Conservation (phyloP, 2,329 filamentous ascomycete species). For the Microcyclospora pomicola region DNA sequence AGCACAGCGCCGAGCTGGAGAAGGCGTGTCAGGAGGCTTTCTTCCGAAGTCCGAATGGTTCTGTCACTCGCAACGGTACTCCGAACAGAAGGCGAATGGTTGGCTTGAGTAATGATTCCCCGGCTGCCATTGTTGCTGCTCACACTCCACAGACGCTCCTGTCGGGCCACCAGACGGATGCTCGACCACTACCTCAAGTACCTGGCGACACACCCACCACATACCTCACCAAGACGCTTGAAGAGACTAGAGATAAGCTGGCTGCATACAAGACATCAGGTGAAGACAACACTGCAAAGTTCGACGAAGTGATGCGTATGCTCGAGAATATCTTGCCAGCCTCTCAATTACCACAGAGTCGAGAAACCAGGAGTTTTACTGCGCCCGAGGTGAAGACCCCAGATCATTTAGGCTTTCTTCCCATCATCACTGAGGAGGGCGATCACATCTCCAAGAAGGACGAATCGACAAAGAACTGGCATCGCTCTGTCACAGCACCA, state of each 20-base stretch:
- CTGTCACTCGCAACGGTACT: slow-evolving; percentile 9
- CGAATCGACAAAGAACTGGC: slow-evolving; percentile 22
- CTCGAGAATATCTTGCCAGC: slow-evolving; percentile 23
- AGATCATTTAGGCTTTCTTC: slow-evolving; percentile 26
- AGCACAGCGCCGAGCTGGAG: slow-evolving; percentile 72
- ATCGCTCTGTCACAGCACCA: slow-evolving; percentile 30
- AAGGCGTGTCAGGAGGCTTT: slow-evolving; percentile 90
- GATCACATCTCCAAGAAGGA: slow-evolving; percentile 18
- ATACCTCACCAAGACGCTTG: slow-evolving; percentile 41
- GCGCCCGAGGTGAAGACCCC: slow-evolving; percentile 26
- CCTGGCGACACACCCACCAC: slow-evolving; percentile 36
- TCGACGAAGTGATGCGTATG: slow-evolving; percentile 44
- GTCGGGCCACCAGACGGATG: slow-evolving; percentile 10
- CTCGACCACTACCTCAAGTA: slow-evolving; percentile 32
- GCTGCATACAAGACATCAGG: slow-evolving; percentile 36
- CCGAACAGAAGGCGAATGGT: slow-evolving; percentile 20
- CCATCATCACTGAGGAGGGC: slow-evolving; percentile 40
- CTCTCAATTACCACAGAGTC: slow-evolving; percentile 2
- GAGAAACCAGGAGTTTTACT: slow-evolving; percentile 32
- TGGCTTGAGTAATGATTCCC: slow-evolving; percentile 20
- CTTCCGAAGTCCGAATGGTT: slow-evolving; percentile 49
- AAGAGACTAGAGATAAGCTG: slow-evolving; percentile 44
- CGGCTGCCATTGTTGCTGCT: slow-evolving; percentile 5
- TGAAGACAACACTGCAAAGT: slow-evolving; percentile 34
- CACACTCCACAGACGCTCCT: too few relatives aligned